Base-by-base conservation (phyloP, 768 basidiomycete species). In the Suillus occidentalis region DNA sequence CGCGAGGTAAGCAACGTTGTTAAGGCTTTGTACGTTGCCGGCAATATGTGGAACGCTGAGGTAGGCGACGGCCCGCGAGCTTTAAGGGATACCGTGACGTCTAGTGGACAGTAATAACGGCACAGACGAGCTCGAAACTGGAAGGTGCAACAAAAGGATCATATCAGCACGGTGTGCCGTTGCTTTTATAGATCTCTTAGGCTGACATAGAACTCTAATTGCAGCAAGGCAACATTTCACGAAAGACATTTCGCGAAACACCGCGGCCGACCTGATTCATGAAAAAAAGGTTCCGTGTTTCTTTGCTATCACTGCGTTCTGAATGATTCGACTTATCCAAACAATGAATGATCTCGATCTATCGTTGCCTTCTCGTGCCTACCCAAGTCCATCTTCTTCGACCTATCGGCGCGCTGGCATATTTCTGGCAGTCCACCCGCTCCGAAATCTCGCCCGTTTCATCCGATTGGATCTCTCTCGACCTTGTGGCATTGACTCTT, bases 381-480 rank as follows among this genome's bases (percentile, higher is more conserved):
- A 52, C 67, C 67, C 58, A 59, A 59, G 40, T 42, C 39, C 68
- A 67, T 65, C 73, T 76, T 72, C 72, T 67, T 74, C 70, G 71
- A 61, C 79, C 78, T 80, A 79, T 82, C 81, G 76, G 78, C 77
- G 63, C 69, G 71, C 71, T 74, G 73, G 72, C 67, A 70, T 77
- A 78, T 79, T 75, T 76, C 73, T 72, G 77, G 71, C 28, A 43
- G 40, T 73, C 68, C 67, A 68, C 77, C 81, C 84, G 81, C 77
- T 76, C 85, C 83, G 82, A 83, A 70, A 71, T 73, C 69, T 72
- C 64, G 73, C 67, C 74, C 76, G 67, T 70, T 67, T 65, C 67
- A 73, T 79, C 86, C 84, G 84, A 85, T 85, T 85, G 81, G 82
- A 66, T 68, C 70, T 66, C 66, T 60, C 71, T 69, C 67, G 60